phyloP scores from a whole-genome alignment of 2,329 filamentous ascomycete genomes.

The Hypoxylon sp. region DNA sequence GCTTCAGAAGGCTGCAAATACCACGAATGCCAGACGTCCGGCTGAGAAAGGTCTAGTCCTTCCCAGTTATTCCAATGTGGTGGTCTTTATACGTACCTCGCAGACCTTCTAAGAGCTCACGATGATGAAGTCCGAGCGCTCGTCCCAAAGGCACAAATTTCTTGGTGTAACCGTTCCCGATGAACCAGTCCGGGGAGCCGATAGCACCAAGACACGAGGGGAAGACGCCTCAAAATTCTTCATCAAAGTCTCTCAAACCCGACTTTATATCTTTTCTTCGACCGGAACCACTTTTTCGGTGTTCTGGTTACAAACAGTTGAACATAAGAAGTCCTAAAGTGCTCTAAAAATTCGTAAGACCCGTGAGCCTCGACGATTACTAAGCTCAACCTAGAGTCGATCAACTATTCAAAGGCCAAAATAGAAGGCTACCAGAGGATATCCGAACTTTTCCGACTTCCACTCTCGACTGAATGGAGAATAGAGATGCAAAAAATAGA shows the following conservation, averaged over 20 bases:
- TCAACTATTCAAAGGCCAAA: neutral
- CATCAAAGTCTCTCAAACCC: neutral
- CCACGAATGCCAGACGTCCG: no score
- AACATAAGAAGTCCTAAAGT: neutral
- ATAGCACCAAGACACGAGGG: neutral
- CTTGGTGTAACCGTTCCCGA: neutral
- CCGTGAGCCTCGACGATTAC: neutral
- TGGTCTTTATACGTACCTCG: no score
- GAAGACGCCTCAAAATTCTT: neutral
- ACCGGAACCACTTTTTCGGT: neutral
- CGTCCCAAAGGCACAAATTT: neutral
- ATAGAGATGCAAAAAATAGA: neutral
- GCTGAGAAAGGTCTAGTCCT: no score
- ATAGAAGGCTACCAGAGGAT: neutral
- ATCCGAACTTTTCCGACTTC: neutral
- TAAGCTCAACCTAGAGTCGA: neutral
- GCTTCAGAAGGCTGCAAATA: no score
- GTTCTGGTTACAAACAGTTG: neutral
- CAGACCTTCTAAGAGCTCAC: no score
- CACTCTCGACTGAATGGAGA: neutral
- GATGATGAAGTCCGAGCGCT: no score
- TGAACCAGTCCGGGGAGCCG: neutral
- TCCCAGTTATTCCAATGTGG: no score
- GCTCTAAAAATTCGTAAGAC: neutral
- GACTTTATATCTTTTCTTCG: neutral